phyloP scores from a whole-genome alignment of 768 basidiomycete genomes.

The Podaxis sp. region DNA sequence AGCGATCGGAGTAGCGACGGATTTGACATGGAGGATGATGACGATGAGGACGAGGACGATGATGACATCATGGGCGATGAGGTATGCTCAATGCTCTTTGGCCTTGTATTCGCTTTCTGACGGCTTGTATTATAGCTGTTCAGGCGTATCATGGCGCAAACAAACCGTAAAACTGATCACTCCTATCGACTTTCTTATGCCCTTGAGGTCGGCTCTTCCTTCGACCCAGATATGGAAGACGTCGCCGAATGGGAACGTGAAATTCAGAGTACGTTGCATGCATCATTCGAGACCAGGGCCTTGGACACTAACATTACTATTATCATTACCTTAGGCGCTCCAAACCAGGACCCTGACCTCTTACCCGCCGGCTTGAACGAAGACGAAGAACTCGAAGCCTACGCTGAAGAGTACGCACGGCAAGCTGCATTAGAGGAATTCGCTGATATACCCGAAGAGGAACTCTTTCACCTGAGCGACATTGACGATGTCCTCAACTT shows the following conservation, averaged over 20 bases:
- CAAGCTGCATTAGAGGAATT: conserved; percentile 42
- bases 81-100: conserved; percentile 30
- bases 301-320: neutral
- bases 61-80: conserved; percentile 62
- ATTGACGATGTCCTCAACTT: conserved; percentile 10
- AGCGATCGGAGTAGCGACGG: conserved; percentile 50
- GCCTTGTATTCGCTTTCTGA: neutral
- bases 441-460: conserved; percentile 44
- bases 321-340: neutral
- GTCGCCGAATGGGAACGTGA: conserved; percentile 58
- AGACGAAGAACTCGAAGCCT: conserved; percentile 54
- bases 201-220: conserved; percentile 70
- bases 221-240: conserved; percentile 74
- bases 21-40: conserved; percentile 43
- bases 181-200: conserved; percentile 63
- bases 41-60: conserved; percentile 50
- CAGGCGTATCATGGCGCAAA: conserved; percentile 58
- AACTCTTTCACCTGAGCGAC: conserved; percentile 26
- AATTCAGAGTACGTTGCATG: conserved; percentile 34
- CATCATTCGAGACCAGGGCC: too few relatives aligned
- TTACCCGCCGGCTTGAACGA: conserved; percentile 45
- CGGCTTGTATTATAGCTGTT: conserved; percentile 49
- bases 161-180: conserved; percentile 47
- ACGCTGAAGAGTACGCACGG: conserved; percentile 52
- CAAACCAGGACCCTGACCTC: conserved; percentile 4